Evolutionary conservation across 1,139 yeast species (phyloP), one percentile per base, ranked within the genome.

Genomic region (Taphrina flavorubra): DNA sequence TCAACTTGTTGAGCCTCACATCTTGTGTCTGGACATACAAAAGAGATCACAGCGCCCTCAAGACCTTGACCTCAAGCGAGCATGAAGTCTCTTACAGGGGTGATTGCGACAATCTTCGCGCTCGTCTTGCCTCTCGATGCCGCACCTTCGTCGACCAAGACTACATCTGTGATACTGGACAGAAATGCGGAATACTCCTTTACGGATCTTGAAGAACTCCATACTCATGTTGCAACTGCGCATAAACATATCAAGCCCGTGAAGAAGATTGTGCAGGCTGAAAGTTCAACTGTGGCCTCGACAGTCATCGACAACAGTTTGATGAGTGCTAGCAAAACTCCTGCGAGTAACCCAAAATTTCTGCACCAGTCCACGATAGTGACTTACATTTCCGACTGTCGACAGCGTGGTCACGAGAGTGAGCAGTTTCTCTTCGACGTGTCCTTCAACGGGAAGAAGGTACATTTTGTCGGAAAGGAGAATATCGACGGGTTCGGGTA

Each of bases 401-500:
- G 4, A 7, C n/a, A 13, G 8, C 16, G 8, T 14, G 47, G 18
- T 2, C 47, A 44, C 8, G 47, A 44, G 8, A 44, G 4, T 44
- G 47, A 44, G n/a, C 18, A 44, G n/a, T 49, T 49, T n/a, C 10
- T 49, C n/a, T 11, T 49, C 36, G 53, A 49, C 2, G 53, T 49
- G 10, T 49, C 53, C 8, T 49, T 16, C 36, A n/a, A 49, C 20
- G 53, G 53, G n/a, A 20, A 49, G 36, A 8, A 49, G 2, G 36
- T 49, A 7, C 1, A n/a, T 6, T 44, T 13, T 13, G 47, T 16
- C 8, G n/a, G n/a, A 13, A 13, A 16, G n/a, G 16, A 44, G 18
- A 49, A 49, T 25, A 49, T 49, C 36, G 53, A 49, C n/a, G n/a
- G 36, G 13, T 49, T 49, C 53, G 53, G 53, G 10, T 11, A 7